Base-by-base conservation (phyloP, 2,329 filamentous ascomycete genomes). In the Pestalotiopsis sp. region DNA sequence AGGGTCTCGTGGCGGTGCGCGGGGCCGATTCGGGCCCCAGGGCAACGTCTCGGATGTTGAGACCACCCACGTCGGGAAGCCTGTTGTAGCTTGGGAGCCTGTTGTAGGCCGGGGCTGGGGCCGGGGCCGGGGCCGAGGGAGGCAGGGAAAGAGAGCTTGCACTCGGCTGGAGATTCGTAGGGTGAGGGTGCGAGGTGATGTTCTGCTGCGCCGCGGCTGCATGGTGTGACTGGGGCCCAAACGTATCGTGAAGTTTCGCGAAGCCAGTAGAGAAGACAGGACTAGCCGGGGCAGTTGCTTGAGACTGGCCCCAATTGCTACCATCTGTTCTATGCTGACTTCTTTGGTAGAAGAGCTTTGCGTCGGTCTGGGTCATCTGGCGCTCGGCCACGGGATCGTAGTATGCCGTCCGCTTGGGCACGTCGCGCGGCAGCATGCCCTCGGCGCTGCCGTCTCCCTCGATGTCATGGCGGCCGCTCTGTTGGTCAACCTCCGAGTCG, bases 321-420 rank as follows among this genome's bases (percentile, higher is more conserved):
- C 85, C 73, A 76, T 76, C 68, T 80, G 77, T 71, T 91, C 92
- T 66, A 68, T 91, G 84, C 80, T 94, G 93, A 80, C 93, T 94
- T 73, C 93, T 88, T 82, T 98, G 95, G 80, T 97, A 99, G 83
- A 98, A 97, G 71, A 98, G 87, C 81, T 97, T 98, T 69, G 95
- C 93, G 79, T 99, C 96, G 31, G 93, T 91, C 80, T 97, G 94
- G 76, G 92, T 97, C 90, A 97, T 92, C 77, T 95, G 93, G 76
- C 96, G 97, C 81, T 99, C 96, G 66, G 93, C 93, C 66, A 95
- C 92, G 76, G 95, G 94, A 80, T 98, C 95, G 82, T 97, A 98
- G 78, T 94, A 97, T 23, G 95, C 93, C 9, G 94, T 97, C 78
- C 91, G 91, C 70, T 86, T 86, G 41, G 88, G 88, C 66, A 88